Evolutionary conservation across 129 eudicot genomes (phyloP), one percentile per base, ranked within the genome.

Genomic region (Pseudognaphalium luteoalbum): DNA sequence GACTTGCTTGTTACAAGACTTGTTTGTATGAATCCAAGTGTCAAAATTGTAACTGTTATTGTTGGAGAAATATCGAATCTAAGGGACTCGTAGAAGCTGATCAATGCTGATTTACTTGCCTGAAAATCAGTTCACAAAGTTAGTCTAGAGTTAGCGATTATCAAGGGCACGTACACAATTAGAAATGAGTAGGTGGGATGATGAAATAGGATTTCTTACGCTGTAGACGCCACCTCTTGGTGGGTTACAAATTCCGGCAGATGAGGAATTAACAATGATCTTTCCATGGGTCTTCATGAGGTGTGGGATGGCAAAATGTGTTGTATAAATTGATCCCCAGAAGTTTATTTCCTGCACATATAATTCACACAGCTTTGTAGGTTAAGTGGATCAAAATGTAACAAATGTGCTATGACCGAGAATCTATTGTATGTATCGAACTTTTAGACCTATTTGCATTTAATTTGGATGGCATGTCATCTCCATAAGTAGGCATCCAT

Each of bases 101-200:
- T 73, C 81, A 85, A 39, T 72, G 90, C 92, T 56, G 89, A 87
- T 85, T 88, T 88, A 50, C 90, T 88, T 70, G 90, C 90, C 88
- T 88, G 86, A 16, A 78, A 51, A 34, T 39, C 66, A 35, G 58
- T 32, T 8, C 32, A 41, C 2, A 25, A 5, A 8, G 28, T 25
- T 25, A 25, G 16, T 44, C 44, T 1, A 72, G 5, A 19, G 32
- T 32, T n/a, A 19, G 8, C 5, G 4, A 44, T 19, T 4, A 50
- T 68, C 72, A 33, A 32, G 8, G 28, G 28, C 28, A 4, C 20
- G 7, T 25, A 25, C 28, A 22, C 51, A 20, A 9, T 15, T 20
- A 17, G 28, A 25, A 25, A 4, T 19, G 10, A 52, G 1, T 28
- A 68, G 20, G 64, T n/a, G 2, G 12, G 47, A 0, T 17, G 58